Base-by-base conservation (phyloP, 1,284 basidiomycete species). In the Marasmius tenuissimus region DNA sequence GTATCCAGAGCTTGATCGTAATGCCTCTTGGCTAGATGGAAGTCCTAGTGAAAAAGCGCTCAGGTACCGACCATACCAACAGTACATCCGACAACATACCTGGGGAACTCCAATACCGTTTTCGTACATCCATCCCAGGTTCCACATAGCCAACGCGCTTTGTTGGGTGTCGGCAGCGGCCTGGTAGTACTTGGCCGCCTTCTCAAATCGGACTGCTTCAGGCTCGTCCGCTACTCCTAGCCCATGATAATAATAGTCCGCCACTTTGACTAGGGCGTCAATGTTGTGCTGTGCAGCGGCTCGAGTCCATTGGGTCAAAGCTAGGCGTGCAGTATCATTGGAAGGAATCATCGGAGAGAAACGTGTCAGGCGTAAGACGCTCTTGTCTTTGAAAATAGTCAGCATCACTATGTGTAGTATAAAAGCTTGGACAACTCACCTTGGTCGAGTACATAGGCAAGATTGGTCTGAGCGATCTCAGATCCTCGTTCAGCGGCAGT, bases 101-200 rank as follows among this genome's bases (percentile, higher is more conserved):
- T 91, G 88, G 22, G 91, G 87, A 0, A 98, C 94, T 4, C 97
- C 97, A 33, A 92, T 75, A 0, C 97, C 97, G 69, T 95, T 93
- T 78, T 99, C 97, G 73, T 98, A 98, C 95, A 99, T 97, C 92
- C 93, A 98, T 1, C 97, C 97, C 33, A 99, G 77, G 71, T 98
- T 98, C 96, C 96, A 99, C 88, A 97, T 95, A 2, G 97, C 96
- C 67, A 99, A 82, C 0, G 96, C 94, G 67, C 94, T 97, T 63
- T 91, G 71, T 65, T 95, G 92, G 1, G 93, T 96, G 67, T 96
- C 94, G 2, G 94, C 94, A 6, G 94, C 94, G 34, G 93, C 91
- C 71, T 94, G 94, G 72, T 99, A 99, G 73, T 94, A 98, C 16
- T 88, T 87, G 0, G 93, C 94, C 0, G 97, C 97, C 68, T 94